phyloP scores from a whole-genome alignment of 352 stramenopile species.

The Pilasporangium apinafurcum region DNA sequence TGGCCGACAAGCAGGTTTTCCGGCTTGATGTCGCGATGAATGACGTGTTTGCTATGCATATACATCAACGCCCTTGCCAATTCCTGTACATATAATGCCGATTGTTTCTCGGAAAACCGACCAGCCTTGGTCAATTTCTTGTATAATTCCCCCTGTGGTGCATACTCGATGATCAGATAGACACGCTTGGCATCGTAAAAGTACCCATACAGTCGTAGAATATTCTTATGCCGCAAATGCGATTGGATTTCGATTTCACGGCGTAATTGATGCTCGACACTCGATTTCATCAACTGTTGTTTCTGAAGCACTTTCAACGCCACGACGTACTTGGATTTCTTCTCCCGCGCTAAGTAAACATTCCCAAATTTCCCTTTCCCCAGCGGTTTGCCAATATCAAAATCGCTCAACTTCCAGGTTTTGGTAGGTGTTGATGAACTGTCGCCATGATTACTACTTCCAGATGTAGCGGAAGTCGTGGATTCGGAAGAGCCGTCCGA shows the following conservation, averaged over 20 bases:
- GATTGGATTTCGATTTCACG: conserved; percentile 99
- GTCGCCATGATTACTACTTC: conserved; percentile 2
- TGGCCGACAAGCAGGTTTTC: conserved; percentile 98
- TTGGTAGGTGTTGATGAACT: conserved; percentile 9
- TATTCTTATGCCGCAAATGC: conserved; percentile 96
- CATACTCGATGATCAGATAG: conserved; percentile 99
- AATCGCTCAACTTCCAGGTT: conserved; percentile 95
- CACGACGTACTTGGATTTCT: conserved; percentile 97
- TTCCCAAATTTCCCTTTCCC: conserved; percentile 98
- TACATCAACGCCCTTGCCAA: conserved; percentile 93
- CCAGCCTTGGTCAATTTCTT: conserved; percentile 92
- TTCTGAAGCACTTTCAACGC: conserved; percentile 99
- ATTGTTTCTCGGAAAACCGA: conserved; percentile 90
- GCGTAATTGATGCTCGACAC: conserved; percentile 97
- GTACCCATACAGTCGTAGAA: conserved; percentile 97
- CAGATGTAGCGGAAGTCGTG: neutral
- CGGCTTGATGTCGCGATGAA: conserved; percentile 99
- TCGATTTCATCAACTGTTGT: conserved; percentile 94
- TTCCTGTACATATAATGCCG: conserved; percentile 94
- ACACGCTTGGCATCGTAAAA: conserved; percentile 98
- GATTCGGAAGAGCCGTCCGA: conserved; percentile 1
- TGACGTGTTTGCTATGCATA: conserved; percentile 99
- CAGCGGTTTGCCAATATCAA: conserved; percentile 99
- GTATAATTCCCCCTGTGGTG: conserved; percentile 97
- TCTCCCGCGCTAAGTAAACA: conserved; percentile 98